Evolutionary conservation across 495 filamentous ascomycete species (phyloP).

Genomic region (Talaromyces ruber): DNA sequence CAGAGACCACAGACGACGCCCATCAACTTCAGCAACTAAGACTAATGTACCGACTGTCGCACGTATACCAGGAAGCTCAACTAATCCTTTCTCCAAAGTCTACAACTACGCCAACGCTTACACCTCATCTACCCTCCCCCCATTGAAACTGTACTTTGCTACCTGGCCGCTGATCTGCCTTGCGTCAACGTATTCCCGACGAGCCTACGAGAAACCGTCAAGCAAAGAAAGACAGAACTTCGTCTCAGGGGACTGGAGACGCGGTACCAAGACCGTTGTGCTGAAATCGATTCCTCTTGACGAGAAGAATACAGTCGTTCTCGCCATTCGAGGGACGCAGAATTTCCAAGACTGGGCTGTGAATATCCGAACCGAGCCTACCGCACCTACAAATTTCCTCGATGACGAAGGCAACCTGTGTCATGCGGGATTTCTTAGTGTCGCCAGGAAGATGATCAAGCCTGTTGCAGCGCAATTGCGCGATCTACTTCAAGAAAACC

Average conservation of each 20-base stretch:
- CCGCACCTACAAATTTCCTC: conserved; percentile 54
- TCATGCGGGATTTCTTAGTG: conserved; percentile 68
- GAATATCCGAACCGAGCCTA: conserved; percentile 60
- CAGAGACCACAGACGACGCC: conserved; percentile 16
- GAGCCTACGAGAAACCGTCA: conserved; percentile 57
- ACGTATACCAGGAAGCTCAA: conserved; percentile 23
- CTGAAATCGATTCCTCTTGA: conserved; percentile 71
- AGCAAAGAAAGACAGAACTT: conserved; percentile 53
- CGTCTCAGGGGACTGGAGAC: conserved; percentile 57
- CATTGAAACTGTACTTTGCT: conserved; percentile 58
- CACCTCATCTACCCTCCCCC: conserved; percentile 56
- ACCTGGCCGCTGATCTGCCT: conserved; percentile 66
- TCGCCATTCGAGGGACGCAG: conserved; percentile 71
- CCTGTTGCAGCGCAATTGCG: conserved; percentile 62
- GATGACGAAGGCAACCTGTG: conserved; percentile 70
- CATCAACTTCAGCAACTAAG: neutral
- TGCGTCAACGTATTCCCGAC: conserved; percentile 64
- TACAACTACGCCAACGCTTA: conserved; percentile 72
- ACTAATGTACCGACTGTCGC: conserved; percentile 10
- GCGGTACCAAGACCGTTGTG: conserved; percentile 75
- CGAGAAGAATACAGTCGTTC: conserved; percentile 65
- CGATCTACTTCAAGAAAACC: conserved; percentile 59
- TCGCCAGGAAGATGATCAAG: conserved; percentile 65
- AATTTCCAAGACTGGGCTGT: conserved; percentile 80
- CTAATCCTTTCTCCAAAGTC: conserved; percentile 66